phyloP scores from a whole-genome alignment of 495 filamentous ascomycete species.

The Lasiosphaeria miniovina region DNA sequence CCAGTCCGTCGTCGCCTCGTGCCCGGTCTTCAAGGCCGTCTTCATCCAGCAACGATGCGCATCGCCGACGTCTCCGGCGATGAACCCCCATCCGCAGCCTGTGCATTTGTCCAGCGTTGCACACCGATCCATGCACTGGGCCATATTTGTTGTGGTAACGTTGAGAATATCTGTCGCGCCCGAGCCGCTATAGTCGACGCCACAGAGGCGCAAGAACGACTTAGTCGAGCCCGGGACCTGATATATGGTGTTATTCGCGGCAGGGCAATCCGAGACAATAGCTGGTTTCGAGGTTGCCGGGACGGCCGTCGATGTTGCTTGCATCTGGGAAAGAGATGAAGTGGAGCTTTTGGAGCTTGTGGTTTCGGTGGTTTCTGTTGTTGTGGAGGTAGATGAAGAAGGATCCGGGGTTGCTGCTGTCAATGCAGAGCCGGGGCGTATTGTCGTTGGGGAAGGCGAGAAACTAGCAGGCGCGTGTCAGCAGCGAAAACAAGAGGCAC shows the following conservation, averaged over 20 bases:
- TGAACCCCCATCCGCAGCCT: constrained; percentile 41
- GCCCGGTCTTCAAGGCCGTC: constrained; percentile 32
- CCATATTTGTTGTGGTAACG: constrained; percentile 36
- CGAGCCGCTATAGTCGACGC: constrained; percentile 40
- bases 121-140: constrained; percentile 46
- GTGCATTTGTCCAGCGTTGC: constrained; percentile 40
- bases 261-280: constrained; percentile 35
- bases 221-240: constrained; percentile 40
- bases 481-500: not conserved
- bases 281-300: constrained; percentile 14
- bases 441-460: not conserved
- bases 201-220: constrained; percentile 43
- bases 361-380: not conserved
- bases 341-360: constrained; percentile 15
- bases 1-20: constrained; percentile 36
- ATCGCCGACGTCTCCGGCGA: constrained; percentile 35
- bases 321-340: not conserved
- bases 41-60: constrained; percentile 46
- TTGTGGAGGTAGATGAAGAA: constrained; percentile 8
- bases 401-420: constrained; percentile 6
- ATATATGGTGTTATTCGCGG: constrained; percentile 44
- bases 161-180: constrained; percentile 37
- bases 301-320: not conserved
- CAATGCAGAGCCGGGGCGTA: not conserved
- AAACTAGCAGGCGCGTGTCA: not conserved